Conservation (phyloP, 257 asterid genomes). For the Perilla frutescens region DNA sequence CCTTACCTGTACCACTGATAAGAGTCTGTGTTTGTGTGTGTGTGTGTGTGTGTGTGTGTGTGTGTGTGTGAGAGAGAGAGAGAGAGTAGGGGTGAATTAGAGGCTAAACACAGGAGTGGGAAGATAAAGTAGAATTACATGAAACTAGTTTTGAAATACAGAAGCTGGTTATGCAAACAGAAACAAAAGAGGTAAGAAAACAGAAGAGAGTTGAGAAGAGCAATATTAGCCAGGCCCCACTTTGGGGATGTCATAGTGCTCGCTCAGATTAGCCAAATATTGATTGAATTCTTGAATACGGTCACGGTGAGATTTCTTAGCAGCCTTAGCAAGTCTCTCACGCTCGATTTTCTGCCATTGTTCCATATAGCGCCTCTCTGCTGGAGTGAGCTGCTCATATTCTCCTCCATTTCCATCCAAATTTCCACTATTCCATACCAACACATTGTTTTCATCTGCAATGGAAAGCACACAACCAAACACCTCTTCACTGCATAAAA, state of each 20-base stretch:
- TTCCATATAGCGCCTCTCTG: constrained; percentile 56
- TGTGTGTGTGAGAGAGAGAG: not conserved
- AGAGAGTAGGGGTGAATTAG: not conserved
- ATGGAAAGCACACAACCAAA: no score
- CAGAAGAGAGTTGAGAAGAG: not conserved
- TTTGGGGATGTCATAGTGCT: constrained; percentile 67
- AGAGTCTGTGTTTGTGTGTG: not conserved
- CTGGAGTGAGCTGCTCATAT: constrained; percentile 47
- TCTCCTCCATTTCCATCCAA: constrained; percentile 22
- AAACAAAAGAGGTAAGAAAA: not conserved
- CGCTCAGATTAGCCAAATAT: constrained; percentile 56
- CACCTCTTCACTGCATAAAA: no score
- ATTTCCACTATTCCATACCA: not conserved
- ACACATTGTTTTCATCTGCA: constrained; percentile 37
- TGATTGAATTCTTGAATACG: constrained; percentile 58
- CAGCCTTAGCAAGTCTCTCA: constrained; percentile 49
- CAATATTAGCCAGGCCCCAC: constrained; percentile 60
- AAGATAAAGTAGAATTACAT: not conserved
- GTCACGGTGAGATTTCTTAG: constrained; percentile 57
- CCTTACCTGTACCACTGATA: no score
- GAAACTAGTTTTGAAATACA: not conserved
- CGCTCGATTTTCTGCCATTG: constrained; percentile 48
- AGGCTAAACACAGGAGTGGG: no score
- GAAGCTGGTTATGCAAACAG: not conserved
- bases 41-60: not conserved